Evolutionary conservation across 2,329 filamentous ascomycete genomes (phyloP).

Genomic region (Cercospora brassicicola): DNA sequence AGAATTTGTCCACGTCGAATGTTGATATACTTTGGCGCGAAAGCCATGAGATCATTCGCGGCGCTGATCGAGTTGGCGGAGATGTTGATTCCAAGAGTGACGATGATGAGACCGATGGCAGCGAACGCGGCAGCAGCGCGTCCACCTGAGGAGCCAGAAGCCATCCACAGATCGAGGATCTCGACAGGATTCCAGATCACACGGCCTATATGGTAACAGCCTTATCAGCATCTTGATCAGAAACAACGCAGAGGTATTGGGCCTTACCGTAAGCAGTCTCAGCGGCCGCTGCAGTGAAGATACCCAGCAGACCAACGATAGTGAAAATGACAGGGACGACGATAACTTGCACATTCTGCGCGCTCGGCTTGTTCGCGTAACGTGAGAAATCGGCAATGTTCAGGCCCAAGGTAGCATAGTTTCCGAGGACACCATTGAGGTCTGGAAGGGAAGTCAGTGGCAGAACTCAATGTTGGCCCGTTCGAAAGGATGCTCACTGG

Average conservation of each 20-base stretch:
- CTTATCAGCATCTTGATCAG: background rate
- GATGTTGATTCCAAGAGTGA: conserved; percentile 54
- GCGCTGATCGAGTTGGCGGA: conserved; percentile 55
- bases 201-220: background rate
- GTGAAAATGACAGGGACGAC: conserved; percentile 54
- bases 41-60: conserved; percentile 55
- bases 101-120: conserved; percentile 51
- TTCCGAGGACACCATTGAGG: conserved; percentile 35
- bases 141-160: conserved; percentile 26
- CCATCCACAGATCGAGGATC: conserved; percentile 40
- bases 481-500: background rate
- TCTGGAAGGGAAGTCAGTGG: conserved; percentile 32
- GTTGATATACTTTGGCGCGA: conserved; percentile 56
- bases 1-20: conserved; percentile 40
- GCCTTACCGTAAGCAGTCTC: conserved; percentile 52
- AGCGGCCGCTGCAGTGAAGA: conserved; percentile 56
- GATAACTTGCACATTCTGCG: conserved; percentile 38
- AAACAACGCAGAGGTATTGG: background rate
- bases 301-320: conserved; percentile 49
- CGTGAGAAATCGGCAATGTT: conserved; percentile 40
- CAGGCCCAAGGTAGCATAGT: conserved; percentile 38
- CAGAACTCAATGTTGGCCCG: background rate
- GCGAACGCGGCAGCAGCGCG: conserved; percentile 34
- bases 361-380: conserved; percentile 36
- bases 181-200: conserved; percentile 40